These are phyloP conservation scores for Talaromyces sp. DNA, from an alignment of 2,329 filamentous ascomycete genomes.

Conservation along the genomic window DNA sequence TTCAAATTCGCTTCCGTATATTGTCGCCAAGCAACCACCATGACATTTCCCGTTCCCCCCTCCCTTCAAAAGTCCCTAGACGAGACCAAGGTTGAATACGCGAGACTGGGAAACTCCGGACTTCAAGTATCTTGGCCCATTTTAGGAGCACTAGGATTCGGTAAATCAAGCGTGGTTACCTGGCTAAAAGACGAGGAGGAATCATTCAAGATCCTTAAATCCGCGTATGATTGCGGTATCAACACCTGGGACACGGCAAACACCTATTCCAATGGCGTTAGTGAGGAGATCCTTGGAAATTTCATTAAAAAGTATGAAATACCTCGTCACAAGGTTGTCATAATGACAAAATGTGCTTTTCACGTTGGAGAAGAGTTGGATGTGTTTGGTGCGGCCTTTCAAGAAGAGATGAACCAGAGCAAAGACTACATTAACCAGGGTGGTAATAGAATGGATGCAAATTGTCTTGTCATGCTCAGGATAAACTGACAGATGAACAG, in stretches of 20 bases:
- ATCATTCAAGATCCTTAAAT: constrained; percentile 15
- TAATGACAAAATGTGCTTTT: constrained; percentile 51
- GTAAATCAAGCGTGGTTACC: neutral
- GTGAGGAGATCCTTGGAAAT: constrained; percentile 58
- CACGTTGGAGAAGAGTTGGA: constrained; percentile 23
- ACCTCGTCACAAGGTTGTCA: constrained; percentile 51
- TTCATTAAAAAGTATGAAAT: constrained; percentile 56
- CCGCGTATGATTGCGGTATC: constrained; percentile 20
- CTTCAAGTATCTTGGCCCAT: constrained; percentile 5
- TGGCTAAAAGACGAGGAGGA: constrained; percentile 1
- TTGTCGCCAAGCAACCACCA: neutral
- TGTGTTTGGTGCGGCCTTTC: constrained; percentile 23
- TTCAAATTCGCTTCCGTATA: too few relatives aligned
- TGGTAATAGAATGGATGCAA: neutral
- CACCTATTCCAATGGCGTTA: constrained; percentile 46
- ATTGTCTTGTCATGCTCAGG: neutral
- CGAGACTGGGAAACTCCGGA: constrained; percentile 4
- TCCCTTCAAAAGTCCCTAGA: constrained; percentile 6
- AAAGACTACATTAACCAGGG: constrained; percentile 46
- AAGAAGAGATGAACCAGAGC: constrained; percentile 33
- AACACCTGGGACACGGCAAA: constrained; percentile 25
- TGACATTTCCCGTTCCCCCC: neutral
- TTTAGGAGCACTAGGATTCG: neutral
- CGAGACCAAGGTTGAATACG: constrained; percentile 6
- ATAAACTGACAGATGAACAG: constrained; percentile 5